Base-by-base conservation (phyloP, 768 basidiomycete species). In the Suillus luteus region DNA sequence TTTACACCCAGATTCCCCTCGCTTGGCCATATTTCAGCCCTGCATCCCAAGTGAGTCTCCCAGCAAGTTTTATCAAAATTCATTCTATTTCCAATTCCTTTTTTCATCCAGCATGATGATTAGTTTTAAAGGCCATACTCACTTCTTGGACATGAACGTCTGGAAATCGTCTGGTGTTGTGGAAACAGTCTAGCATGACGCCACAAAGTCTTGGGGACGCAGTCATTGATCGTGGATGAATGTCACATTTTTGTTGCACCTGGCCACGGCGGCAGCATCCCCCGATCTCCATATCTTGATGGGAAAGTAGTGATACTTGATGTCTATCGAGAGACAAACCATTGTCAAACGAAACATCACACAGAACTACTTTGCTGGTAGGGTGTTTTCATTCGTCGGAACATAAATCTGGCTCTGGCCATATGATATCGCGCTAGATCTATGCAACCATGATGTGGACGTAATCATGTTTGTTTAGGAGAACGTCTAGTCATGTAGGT, bases 51-150 rank as follows among this genome's bases (percentile, higher is more conserved):
- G 82, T 82, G 61, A 33, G 48, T 62, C 17, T 12, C 24, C 24
- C 10, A 9, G 33, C 14, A 5, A 60, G 15, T 17, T 7, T 24
- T 17, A 15, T 37, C 9, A 12, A 48, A 17, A 8, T 54, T 19
- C 37, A 40, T 46, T 24, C 35, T 19, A 48, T 31, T 40, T 40
- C 11, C 38, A 40, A 17, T 2, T 11, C 0, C 43, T n/a, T n/a
- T 62, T 65, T 48, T 60, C 41, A 22, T 9, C 35, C 10, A 86
- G 84, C 73, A 89, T 41, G 86, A 81, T 5, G 84, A 86, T 65
- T 90, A 85, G 85, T 78, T 78, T 90, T 1, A 88, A 90, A 70
- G 75, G 70, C 9, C 90, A 90, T 64, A 86, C 83, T 0, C 76
- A 81, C 11, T 71, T 80, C 4, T 76, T 88, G 62, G 88, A 89